Base-by-base conservation (phyloP, 768 basidiomycete genomes). In the Auricularia sp. region DNA sequence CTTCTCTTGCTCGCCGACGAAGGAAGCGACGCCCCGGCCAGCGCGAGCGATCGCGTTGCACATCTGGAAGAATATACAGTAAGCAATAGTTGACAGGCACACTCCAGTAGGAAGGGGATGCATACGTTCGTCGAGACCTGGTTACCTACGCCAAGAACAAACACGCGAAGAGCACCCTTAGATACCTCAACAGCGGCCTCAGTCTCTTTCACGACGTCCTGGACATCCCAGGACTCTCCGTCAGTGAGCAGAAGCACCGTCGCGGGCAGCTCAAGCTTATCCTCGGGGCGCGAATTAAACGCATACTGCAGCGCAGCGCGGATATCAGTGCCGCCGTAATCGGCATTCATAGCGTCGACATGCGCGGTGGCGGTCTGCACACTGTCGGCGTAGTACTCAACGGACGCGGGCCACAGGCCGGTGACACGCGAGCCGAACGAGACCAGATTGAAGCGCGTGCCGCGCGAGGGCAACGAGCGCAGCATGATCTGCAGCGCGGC, bases 181-280 rank as follows among this genome's bases (percentile, higher is more conserved):
- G 61, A 16, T 39, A 53, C n/a, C 6, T 51, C 34, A 58, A 65
- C 64, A 29, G 43, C 23, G 42, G 18, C 16, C n/a, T 43, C 14
- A 44, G 66, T 62, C 1, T 33, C 2, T n/a, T 59, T 14, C 47
- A 62, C 11, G 3, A 64, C 64, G 18, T 35, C 64, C 0, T 62
- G 61, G 36, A 68, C 61, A 36, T 71, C 66, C 63, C 63, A 69
- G 3, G 68, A 78, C 61, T 79, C 71, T 18, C 86, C 86, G 64
- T 86, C 86, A 1, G 86, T 87, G 36, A 87, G 73, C 14, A 87
- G 70, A 66, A 87, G 85, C 7, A 85, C 70, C 7, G 74, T 78
- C 0, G 82, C 81, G 29, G 66, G 62, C n/a, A 21, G 10, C 3
- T 7, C 14, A 6, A n/a, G 23, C 14, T 11, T 53, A 16, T 51